A percentile compares a stretch with the other conserved stretches of the same genome.
phyloP scores from a whole-genome alignment of 768 basidiomycete genomes.

The Mycena latifolia region DNA sequence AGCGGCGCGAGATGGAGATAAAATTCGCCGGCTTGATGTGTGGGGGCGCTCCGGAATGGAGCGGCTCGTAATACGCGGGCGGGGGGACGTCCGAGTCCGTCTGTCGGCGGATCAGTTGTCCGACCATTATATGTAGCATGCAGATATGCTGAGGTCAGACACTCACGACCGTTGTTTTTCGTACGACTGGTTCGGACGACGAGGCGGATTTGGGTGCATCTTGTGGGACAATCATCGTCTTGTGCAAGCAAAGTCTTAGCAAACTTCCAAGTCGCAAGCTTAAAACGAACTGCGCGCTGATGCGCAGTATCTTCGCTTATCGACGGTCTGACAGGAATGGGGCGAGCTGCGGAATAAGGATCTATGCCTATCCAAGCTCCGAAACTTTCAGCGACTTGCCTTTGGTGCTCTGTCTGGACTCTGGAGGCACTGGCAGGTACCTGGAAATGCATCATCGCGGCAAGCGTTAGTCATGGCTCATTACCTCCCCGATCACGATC shows the following conservation, averaged over 20 bases:
- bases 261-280: too few relatives aligned
- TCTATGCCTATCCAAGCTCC: too few relatives aligned
- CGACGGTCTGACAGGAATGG: too few relatives aligned
- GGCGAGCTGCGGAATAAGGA: too few relatives aligned
- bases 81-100: neutral
- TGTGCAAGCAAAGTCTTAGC: neutral
- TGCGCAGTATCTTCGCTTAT: neutral
- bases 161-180: slow-evolving; percentile 1
- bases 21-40: slow-evolving; percentile 20
- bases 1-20: slow-evolving; percentile 16
- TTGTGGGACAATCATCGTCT: slow-evolving; percentile 8
- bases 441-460: too few relatives aligned
- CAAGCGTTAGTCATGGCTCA: too few relatives aligned
- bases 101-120: too few relatives aligned
- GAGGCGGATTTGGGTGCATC: neutral
- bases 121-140: too few relatives aligned
- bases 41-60: neutral
- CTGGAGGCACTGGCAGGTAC: too few relatives aligned
- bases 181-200: neutral
- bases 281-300: slow-evolving; percentile 1
- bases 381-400: too few relatives aligned
- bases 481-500: slow-evolving; percentile 2
- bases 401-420: too few relatives aligned
- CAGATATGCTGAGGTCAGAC: neutral
- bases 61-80: slow-evolving; percentile 20